Conservation (phyloP, 2,329 filamentous ascomycete genomes). For the Chalaropsis thielavioides region DNA sequence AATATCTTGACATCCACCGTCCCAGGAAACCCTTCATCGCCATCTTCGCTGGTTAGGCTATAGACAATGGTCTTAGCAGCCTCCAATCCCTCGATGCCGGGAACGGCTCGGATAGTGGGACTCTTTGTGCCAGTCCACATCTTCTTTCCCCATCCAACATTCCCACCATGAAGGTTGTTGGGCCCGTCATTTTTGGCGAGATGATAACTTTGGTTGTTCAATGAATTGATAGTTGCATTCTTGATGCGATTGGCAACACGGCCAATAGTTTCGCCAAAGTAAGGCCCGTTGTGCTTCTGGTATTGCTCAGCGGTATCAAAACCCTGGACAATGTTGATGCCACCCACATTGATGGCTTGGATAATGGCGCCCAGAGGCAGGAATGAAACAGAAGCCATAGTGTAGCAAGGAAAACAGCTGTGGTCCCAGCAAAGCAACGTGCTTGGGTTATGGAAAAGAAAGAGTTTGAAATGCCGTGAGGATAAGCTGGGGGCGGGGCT, state of each 20-base stretch:
- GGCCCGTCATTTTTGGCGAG: constrained; percentile 62
- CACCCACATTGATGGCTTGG: constrained; percentile 63
- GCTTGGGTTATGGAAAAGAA: no score
- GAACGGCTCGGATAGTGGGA: constrained; percentile 35
- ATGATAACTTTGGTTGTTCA: constrained; percentile 57
- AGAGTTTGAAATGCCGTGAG: no score
- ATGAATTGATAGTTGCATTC: constrained; percentile 50
- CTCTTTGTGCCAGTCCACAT: constrained; percentile 49
- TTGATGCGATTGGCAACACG: constrained; percentile 69
- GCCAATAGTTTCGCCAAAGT: constrained; percentile 90
- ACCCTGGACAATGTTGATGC: constrained; percentile 74
- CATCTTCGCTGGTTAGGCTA: constrained; percentile 48
- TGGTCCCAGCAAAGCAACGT: no score
- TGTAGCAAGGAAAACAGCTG: not conserved
- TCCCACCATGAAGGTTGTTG: constrained; percentile 62
- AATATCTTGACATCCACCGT: constrained; percentile 62
- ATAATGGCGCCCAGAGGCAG: constrained; percentile 66
- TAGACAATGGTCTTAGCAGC: constrained; percentile 47
- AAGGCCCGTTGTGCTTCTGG: constrained; percentile 56
- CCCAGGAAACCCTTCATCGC: constrained; percentile 82
- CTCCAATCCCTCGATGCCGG: constrained; percentile 45
- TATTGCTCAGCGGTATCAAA: constrained; percentile 69
- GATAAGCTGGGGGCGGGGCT: no score
- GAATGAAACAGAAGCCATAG: constrained; percentile 42
- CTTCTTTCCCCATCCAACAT: constrained; percentile 66